Evolutionary conservation across 2,329 filamentous ascomycete genomes (phyloP).

Genomic region (Tolypocladium pustulatum): DNA sequence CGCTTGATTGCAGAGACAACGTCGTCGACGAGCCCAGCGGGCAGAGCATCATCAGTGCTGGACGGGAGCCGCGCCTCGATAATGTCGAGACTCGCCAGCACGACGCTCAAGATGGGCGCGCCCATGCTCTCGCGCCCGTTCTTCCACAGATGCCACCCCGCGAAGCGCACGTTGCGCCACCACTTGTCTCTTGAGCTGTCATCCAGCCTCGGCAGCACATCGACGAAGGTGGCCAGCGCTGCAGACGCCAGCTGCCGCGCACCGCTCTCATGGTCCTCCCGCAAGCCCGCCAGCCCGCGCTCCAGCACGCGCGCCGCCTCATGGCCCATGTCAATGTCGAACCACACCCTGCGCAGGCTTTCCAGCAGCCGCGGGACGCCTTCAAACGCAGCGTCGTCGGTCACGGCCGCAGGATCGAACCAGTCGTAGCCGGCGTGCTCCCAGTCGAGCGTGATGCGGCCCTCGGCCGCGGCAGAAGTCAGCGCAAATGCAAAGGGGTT

Average conservation of each 20-base stretch:
- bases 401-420: constrained; percentile 41
- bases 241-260: constrained; percentile 46
- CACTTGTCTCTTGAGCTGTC: constrained; percentile 18
- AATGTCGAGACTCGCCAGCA: constrained; percentile 34
- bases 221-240: constrained; percentile 38
- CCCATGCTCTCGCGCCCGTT: constrained; percentile 58
- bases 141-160: constrained; percentile 54
- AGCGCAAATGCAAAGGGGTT: constrained; percentile 52
- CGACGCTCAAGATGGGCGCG: constrained; percentile 41
- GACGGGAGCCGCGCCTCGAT: constrained; percentile 22
- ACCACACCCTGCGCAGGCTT: constrained; percentile 49
- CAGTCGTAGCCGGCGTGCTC: constrained; percentile 51
- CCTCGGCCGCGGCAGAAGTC: constrained; percentile 20
- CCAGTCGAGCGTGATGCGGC: constrained; percentile 45
- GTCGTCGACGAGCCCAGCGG: constrained; percentile 4
- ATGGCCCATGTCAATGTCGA: constrained; percentile 39
- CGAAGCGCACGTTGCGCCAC: constrained; percentile 46
- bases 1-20: constrained; percentile 10
- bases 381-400: constrained; percentile 32
- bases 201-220: constrained; percentile 29
- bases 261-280: constrained; percentile 46
- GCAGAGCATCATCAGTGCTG: not conserved
- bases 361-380: constrained; percentile 48
- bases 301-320: constrained; percentile 34
- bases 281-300: constrained; percentile 36